Percentiles rank a stretch among this genome's conserved stretches.
These are phyloP conservation scores for Tilletia indica DNA, from an alignment of 1,284 basidiomycete genomes.

Conservation along the genomic window DNA sequence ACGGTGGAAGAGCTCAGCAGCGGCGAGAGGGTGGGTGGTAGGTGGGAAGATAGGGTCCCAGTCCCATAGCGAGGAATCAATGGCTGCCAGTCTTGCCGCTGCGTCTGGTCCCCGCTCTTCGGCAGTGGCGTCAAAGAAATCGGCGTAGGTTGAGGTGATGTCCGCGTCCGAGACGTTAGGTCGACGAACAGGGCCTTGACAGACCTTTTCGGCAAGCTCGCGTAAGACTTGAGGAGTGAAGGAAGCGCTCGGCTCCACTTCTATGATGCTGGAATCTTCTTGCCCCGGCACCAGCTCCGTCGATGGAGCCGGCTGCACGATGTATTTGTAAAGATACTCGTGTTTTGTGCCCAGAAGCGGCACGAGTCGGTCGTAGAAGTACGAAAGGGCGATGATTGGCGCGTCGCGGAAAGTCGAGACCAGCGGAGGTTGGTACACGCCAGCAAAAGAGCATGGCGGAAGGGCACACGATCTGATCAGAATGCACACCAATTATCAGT, in stretches of 20 bases:
- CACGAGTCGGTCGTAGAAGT: constrained; percentile 90
- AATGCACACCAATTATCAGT: constrained; percentile 17
- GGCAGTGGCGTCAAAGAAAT: constrained; percentile 57
- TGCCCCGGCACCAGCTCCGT: constrained; percentile 1
- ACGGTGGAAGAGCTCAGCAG: constrained; percentile 74
- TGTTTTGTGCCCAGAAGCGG: constrained; percentile 62
- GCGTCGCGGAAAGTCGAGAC: constrained; percentile 72
- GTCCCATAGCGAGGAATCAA: constrained; percentile 19
- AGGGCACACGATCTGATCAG: constrained; percentile 67
- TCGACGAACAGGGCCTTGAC: constrained; percentile 21
- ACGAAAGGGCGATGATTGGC: constrained; percentile 64
- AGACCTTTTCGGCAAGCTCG: constrained; percentile 44
- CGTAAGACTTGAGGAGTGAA: constrained; percentile 44
- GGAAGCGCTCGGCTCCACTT: constrained; percentile 26
- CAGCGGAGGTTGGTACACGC: constrained; percentile 94
- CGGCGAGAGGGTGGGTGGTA: constrained; percentile 57
- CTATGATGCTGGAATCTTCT: background rate
- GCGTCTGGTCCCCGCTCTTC: background rate
- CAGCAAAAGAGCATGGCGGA: constrained; percentile 91
- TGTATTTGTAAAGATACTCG: background rate
- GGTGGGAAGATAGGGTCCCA: constrained; percentile 49
- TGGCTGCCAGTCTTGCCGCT: background rate
- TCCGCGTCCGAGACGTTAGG: constrained; percentile 23
- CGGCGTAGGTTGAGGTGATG: constrained; percentile 58
- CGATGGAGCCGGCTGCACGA: constrained; percentile 57